A percentile compares a stretch with the other conserved stretches of the same genome.
phyloP scores from a whole-genome alignment of 305 asterid species.

The Fraxinus sp. region DNA sequence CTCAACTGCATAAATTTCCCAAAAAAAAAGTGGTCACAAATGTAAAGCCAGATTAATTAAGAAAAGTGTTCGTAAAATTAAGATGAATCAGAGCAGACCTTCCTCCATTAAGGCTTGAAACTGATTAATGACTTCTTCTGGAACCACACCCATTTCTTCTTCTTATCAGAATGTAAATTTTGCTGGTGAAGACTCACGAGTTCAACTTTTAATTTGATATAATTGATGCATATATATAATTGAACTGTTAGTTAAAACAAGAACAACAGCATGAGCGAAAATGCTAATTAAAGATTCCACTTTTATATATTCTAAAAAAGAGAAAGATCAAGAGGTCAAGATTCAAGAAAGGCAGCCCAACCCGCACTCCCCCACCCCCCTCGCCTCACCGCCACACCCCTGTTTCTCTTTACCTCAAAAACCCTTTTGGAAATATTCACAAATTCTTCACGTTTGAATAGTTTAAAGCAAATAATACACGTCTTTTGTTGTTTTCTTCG shows the following conservation, averaged over 20 bases:
- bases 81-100: not conserved
- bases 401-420: not conserved
- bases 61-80: not conserved
- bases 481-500: not conserved
- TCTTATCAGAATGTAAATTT: not conserved
- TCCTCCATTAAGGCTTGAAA: not conserved
- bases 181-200: not conserved
- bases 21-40: slow-evolving; percentile 9
- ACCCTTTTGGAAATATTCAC: not conserved
- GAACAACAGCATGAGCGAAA: not conserved
- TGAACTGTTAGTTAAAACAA: not conserved
- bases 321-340: slow-evolving; percentile 25
- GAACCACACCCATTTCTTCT: not conserved
- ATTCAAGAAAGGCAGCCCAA: slow-evolving; percentile 37
- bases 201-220: not conserved
- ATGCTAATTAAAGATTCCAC: slow-evolving; percentile 7
- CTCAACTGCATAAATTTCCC: slow-evolving; percentile 53
- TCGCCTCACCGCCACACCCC: not conserved
- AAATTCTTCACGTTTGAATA: not conserved
- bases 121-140: not conserved
- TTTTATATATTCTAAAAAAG: not conserved
- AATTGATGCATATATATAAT: not conserved
- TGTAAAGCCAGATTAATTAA: not conserved
- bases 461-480: not conserved
- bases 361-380: not conserved